Base-by-base conservation (phyloP, 768 basidiomycete genomes). In the Pisolithus microcarpus region DNA sequence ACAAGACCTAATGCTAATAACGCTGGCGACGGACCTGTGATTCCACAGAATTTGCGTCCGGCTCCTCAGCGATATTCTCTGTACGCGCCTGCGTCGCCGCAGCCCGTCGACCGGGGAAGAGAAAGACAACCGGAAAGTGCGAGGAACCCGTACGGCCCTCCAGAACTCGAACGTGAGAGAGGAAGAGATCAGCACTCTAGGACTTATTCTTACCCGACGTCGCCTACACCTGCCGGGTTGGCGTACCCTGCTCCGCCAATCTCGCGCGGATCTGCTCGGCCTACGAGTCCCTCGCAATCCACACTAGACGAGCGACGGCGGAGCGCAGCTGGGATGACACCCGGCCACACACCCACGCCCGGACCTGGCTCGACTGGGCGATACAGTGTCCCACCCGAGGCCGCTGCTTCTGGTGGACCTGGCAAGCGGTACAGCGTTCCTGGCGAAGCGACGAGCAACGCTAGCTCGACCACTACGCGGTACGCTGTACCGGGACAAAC, bases 221-320 rank as follows among this genome's bases (percentile, higher is more conserved):
- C 65, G 9, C 57, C 65, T 7, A 58, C 61, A 7, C 65, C 65
- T 30, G 15, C 52, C 8, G 65, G 59, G 0, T 23, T 65, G 37
- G 54, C 55, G 2, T 67, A 67, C 28, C 63, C 65, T 7, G 59
- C 50, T 0, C 65, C 65, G 31, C 67, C 65, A 13, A 48, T 67
- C 39, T 55, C 61, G 16, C 66, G 65, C 21, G 55, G 57, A n/a
- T 15, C 49, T 2, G 49, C 49, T 39, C 51, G 52, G 18, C 47
- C 46, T 0, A 39, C 44, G 1, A 56, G 56, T 23, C 44, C 56
- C 6, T 57, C 66, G 10, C 43, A 44, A 16, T 50, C 49, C 19
- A 59, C 66, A 37, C 52, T 56, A 5, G 67, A 68, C 5, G 55
- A 58, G 2, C 65, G 57, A 4, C 65, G 61, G 6, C 50, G 63